Base-by-base conservation (phyloP, 768 basidiomycete species). In the Suillus occidentalis region DNA sequence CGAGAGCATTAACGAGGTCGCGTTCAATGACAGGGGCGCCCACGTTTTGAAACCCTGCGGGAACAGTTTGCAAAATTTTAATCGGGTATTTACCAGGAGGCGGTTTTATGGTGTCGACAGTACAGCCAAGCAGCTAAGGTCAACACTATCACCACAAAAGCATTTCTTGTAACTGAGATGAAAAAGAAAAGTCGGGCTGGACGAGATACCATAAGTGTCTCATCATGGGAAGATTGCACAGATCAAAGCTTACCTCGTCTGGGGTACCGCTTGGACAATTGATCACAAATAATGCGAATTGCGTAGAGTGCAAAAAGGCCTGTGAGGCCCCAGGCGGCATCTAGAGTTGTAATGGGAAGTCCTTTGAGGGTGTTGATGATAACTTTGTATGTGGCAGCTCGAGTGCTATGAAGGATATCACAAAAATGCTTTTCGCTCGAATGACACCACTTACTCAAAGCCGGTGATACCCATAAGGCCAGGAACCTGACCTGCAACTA, bases 311-410 rank as follows among this genome's bases (percentile, higher is more conserved):
- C 72, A 61, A 87, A 76, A 18, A 98, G 84, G 8, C 90, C 92
- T 25, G 89, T 79, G 6, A 97, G 77, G 60, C 97, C 97, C 78
- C 91, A 96, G 0, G 95, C 95, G 0, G 97, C 96, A 74, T 99
- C 95, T 58, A 90, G 82, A 40, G 75, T 83, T 0, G 91, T 86
- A 34, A 80, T 66, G 3, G 88, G 89, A 57, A 97, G 81, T 63
- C 92, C 87, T 76, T 94, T 96, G 67, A 99, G 80, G 2, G 92
- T 92, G 76, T 98, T 91, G 79, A 98, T 98, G 73, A 98, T 89
- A 69, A 98, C 96, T 61, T 82, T 69, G 79, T 90, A 99, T 0
- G 94, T 90, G 4, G 90, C 82, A 14, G 87, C 95, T 58, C 95
- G 88, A 12, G 97, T 97, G 75, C 94, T 94, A 62, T 37, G 55